Conservation (phyloP, 2,329 filamentous ascomycete species). For the Pseudogymnoascus destructans region DNA sequence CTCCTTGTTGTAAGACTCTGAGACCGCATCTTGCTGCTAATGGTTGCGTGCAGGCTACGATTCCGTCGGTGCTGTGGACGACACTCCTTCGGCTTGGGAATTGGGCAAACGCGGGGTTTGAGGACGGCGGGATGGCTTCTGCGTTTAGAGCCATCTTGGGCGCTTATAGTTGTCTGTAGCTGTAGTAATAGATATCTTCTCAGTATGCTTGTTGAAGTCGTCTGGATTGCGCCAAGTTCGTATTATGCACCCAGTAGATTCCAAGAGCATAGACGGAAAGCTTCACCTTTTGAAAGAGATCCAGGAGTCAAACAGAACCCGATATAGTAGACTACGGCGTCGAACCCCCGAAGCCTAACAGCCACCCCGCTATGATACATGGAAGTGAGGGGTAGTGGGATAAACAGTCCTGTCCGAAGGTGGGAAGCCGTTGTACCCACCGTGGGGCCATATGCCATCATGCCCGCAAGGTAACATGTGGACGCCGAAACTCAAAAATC, state of each 20-base stretch:
- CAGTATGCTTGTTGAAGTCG: not conserved
- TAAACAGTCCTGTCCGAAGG: not conserved
- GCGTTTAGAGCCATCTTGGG: conserved; percentile 24
- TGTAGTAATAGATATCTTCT: not conserved
- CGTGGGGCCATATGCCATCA: not conserved
- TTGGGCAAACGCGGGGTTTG: conserved; percentile 37
- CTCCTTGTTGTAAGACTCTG: conserved; percentile 54
- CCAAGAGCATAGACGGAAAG: not conserved
- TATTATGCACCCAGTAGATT: not conserved
- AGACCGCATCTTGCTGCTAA: conserved; percentile 81
- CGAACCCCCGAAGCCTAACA: not conserved
- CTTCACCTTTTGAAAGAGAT: not conserved
- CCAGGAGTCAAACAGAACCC: not conserved
- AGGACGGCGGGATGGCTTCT: conserved; percentile 23
- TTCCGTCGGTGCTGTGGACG: conserved; percentile 84
- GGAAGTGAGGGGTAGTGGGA: not conserved
- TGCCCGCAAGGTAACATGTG: not conserved
- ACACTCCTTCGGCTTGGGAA: conserved; percentile 78
- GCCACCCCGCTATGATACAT: not conserved
- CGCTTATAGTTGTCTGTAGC: not conserved
- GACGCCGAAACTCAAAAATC: not conserved
- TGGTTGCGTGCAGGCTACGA: conserved; percentile 81
- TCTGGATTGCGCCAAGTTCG: not conserved
- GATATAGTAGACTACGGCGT: not conserved
- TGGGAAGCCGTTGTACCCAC: not conserved